Base-by-base conservation (phyloP, 208 protist species). In the Tritrichomonas foetus region DNA sequence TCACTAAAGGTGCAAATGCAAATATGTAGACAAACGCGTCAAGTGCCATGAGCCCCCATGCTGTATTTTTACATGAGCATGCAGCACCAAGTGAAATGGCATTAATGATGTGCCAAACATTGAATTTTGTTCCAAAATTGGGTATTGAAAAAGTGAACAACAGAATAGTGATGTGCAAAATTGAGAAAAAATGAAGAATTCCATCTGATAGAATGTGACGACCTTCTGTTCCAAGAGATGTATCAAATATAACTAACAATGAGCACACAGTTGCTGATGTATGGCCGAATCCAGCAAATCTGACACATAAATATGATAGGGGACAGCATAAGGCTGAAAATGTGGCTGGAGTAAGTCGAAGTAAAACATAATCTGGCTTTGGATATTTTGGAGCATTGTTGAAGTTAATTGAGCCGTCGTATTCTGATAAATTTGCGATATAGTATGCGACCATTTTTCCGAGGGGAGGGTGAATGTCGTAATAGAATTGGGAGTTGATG, bases 121-220 rank as follows among this genome's bases (percentile, higher is more conserved):
- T n/a, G 30, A 89, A 89, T 20, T 16, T n/a, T 39, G 16, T 0
- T 14, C 47, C 47, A 27, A 8, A 57, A 89, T 53, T n/a, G 33
- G 13, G 13, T 0, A 89, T 33, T 30, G 78, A 55, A 36, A 89
- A 8, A 27, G 78, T 89, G 22, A 57, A 89, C 9, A 27, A 57
- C 30, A 89, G 57, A 55, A 89, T 39, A 27, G 33, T 2, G 30
- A 89, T 36, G 30, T 89, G 78, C 33, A 89, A 33, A 5, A 57
- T 53, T 33, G 78, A 89, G 57, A 89, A 89, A 47, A 89, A 89
- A 53, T 53, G 47, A 16, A 89, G 41, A 57, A 89, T 49, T 2
- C 78, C 78, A 57, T 89, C 78, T 57, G 47, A 57, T 20, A 89
- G 47, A 39, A 89, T 89, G 36, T 89, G 78, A 36, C 78, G 39